Base-by-base conservation (phyloP, 768 basidiomycete genomes). In the Psilocybe cubensis region DNA sequence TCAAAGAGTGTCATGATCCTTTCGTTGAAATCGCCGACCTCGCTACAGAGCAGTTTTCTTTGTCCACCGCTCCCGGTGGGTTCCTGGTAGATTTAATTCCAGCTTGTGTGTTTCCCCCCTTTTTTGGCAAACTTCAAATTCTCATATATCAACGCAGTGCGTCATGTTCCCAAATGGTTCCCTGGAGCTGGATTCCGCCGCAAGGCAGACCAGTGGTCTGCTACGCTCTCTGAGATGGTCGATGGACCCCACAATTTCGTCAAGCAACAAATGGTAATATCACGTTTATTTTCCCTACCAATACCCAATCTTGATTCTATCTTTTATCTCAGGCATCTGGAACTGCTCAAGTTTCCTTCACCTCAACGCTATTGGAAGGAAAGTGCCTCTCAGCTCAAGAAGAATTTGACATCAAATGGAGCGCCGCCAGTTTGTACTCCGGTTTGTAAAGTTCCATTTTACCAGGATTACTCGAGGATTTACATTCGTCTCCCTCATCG, bases 381-480 rank as follows among this genome's bases (percentile, higher is more conserved):
- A 82, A 79, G 63, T 69, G 73, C 9, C 64, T 84, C 27, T 80
- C 71, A 45, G 68, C 72, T 3, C 83, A 87, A 56, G 85, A 87
- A 56, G 86, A 88, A 57, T 71, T 79, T 49, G 80, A 84, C 58
- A 74, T 90, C 56, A 89, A 87, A 67, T 88, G 87, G 84, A 83
- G 86, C 35, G 76, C 83, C 28, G 79, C 79, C n/a, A 81, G 83
- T 41, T 67, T 84, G 14, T 83, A 84, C 67, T 77, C 80, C 47
- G 82, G 81, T 82, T 59, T 41, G 73, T 66, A 25, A n/a, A 21
- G 12, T 23, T n/a, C 24, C 28, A 23, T 61, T 51, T 23, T 25
- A 31, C 25, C 20, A 33, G 28, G 29, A 42, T 17, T 25, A 33
- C 28, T 45, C 40, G 25, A 18, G 18, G 6, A 17, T 52, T 23